Evolutionary conservation across 2,329 filamentous ascomycete genomes (phyloP).

Genomic region (Pseudocercospora eumusae): DNA sequence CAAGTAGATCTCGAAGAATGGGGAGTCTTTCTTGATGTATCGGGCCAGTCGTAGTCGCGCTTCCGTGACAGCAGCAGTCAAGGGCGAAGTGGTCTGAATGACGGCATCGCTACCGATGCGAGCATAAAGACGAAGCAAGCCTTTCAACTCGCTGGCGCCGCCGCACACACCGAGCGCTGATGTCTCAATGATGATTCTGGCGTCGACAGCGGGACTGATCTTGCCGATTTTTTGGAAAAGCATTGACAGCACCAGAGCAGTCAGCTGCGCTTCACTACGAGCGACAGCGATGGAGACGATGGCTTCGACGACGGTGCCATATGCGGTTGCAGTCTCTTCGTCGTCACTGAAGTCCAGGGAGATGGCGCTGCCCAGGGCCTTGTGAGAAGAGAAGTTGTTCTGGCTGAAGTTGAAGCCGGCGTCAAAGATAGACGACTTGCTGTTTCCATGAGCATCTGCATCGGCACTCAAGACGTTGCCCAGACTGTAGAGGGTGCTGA

Average conservation of each 20-base stretch:
- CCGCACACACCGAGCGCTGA: conserved; percentile 75
- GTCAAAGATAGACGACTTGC: conserved; percentile 51
- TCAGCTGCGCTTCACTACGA: conserved; percentile 87
- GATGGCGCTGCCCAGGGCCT: conserved; percentile 66
- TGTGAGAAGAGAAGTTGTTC: conserved; percentile 30
- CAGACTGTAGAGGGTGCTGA: conserved; percentile 93
- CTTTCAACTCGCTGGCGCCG: conserved; percentile 78
- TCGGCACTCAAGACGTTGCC: conserved; percentile 88
- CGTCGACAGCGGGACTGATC: conserved; percentile 76
- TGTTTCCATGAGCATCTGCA: conserved; percentile 55
- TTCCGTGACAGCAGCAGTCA: conserved; percentile 73
- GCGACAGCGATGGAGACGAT: conserved; percentile 85
- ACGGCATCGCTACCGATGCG: conserved; percentile 73
- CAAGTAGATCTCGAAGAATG: conserved; percentile 79
- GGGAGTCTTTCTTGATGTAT: conserved; percentile 67
- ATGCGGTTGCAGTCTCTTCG: conserved; percentile 74
- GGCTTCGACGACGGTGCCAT: conserved; percentile 88
- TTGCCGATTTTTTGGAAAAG: conserved; percentile 93
- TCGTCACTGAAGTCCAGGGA: conserved; percentile 73
- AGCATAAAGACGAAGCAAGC: conserved; percentile 80
- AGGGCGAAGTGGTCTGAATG: conserved; percentile 64
- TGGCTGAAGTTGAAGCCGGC: conserved; percentile 39
- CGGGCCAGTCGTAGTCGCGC: conserved; percentile 78
- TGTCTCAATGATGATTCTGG: conserved; percentile 79
- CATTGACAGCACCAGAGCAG: conserved; percentile 89